A percentile compares a stretch with the other conserved stretches of the same genome.
Evolutionary conservation across 2,329 filamentous ascomycete genomes (phyloP).

Genomic region (Cladophialophora carrionii): DNA sequence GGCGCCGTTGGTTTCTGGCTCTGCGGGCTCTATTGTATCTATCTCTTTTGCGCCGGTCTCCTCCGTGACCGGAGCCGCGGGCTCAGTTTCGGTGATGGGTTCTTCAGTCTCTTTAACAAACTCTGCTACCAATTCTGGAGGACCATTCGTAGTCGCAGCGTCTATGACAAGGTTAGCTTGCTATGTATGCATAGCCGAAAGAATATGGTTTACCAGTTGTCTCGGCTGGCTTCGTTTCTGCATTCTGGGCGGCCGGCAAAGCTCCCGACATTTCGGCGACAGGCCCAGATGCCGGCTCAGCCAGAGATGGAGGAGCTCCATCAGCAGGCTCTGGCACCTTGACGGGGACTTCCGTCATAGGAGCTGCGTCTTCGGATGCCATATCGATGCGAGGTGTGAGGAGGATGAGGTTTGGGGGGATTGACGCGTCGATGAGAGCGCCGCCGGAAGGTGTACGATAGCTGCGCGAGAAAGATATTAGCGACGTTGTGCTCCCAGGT

Average conservation of each 20-base stretch:
- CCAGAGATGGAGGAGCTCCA: constrained; percentile 34
- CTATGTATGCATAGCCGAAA: constrained; percentile 1
- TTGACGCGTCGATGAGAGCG: constrained; percentile 25
- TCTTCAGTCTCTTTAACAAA: constrained; percentile 39
- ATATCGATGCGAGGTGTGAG: constrained; percentile 18
- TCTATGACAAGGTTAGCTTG: constrained; percentile 28
- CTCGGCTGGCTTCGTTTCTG: constrained; percentile 41
- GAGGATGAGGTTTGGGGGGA: constrained; percentile 12
- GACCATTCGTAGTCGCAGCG: constrained; percentile 37
- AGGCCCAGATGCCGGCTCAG: constrained; percentile 35
- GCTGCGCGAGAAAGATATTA: constrained; percentile 19
- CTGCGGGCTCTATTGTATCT: constrained; percentile 42
- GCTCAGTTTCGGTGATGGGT: constrained; percentile 40
- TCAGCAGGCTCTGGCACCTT: constrained; percentile 36
- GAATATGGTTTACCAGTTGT: constrained; percentile 37
- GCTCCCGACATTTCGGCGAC: constrained; percentile 37
- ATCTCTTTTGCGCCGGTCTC: constrained; percentile 24
- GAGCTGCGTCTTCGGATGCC: constrained; percentile 23
- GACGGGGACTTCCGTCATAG: constrained; percentile 33
- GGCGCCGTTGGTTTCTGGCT: constrained; percentile 52
- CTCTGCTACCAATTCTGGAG: constrained; percentile 37
- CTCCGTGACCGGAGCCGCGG: constrained; percentile 31
- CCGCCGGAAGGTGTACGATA: constrained; percentile 13
- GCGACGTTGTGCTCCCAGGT: constrained; percentile 8
- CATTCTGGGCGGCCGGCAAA: constrained; percentile 45